A percentile compares a stretch with the other conserved stretches of the same genome.
phyloP scores from a whole-genome alignment of 495 filamentous ascomycete genomes.

The Penicilliopsis zonata region DNA sequence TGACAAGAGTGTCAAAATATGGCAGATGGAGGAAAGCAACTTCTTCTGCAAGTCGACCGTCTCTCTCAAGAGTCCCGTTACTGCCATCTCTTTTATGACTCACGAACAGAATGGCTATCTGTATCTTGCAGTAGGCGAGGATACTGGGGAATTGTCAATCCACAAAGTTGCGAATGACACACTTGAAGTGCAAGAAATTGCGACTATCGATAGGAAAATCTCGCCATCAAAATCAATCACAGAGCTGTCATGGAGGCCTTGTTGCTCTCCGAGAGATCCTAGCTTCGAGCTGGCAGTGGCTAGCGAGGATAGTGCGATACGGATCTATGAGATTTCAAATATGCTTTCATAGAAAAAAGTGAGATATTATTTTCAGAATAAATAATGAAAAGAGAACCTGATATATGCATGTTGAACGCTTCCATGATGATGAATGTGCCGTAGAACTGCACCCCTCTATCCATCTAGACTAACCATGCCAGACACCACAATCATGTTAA shows the following conservation, averaged over 20 bases:
- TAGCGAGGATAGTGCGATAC: conserved; percentile 71
- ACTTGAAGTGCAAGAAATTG: conserved; percentile 30
- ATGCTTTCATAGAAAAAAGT: conserved; percentile 12
- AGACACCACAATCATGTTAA: conserved; percentile 14
- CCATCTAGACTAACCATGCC: conserved; percentile 11
- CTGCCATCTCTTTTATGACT: conserved; percentile 59
- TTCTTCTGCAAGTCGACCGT: conserved; percentile 42
- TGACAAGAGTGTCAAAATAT: conserved; percentile 77
- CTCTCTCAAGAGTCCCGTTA: conserved; percentile 48
- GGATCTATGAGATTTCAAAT: conserved; percentile 50
- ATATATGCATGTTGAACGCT: conserved; percentile 20
- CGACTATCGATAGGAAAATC: conserved; percentile 26
- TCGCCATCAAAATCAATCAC: conserved; percentile 65
- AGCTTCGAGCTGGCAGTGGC: conserved; percentile 57
- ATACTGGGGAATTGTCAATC: conserved; percentile 31
- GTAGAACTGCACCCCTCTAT: conserved; percentile 2
- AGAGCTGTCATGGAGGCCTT: conserved; percentile 71
- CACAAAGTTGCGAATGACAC: conserved; percentile 26
- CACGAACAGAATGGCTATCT: conserved; percentile 23
- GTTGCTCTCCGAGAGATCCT: conserved; percentile 3
- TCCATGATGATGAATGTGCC: conserved; percentile 19
- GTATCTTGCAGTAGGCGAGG: conserved; percentile 55
- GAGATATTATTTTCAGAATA: conserved; percentile 9
- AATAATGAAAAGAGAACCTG: too few species aligned
- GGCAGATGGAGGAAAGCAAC: conserved; percentile 33